Evolutionary conservation across 148 eudicot genomes (phyloP), one percentile per base, ranked within the genome.

Genomic region (Spergularia bocconei): DNA sequence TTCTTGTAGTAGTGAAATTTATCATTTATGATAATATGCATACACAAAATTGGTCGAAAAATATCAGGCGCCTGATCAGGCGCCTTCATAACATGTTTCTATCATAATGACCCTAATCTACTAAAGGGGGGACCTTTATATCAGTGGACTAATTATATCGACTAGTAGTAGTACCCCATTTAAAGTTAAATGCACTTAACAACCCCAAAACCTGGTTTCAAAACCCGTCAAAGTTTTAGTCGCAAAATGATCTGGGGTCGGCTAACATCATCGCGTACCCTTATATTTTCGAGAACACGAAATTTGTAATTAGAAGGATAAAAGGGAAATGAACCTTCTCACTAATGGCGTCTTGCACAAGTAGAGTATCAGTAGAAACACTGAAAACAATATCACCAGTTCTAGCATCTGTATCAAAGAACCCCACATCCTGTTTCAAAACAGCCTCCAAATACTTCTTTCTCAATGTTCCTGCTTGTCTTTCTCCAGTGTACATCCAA

Each of bases 311-410:
- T 62, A 68, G 48, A 68, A 75, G 69, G 41, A 53, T 17, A 64
- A 77, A 77, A 29, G n/a, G 58, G 25, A 25, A 53, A 48, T 44
- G 47, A 17, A 92, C 99, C 98, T 92, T 96, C 86, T 96, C 99
- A 75, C 99, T 96, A 71, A 96, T 96, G 79, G 99, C 99, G 84
- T 96, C 99, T 88, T 96, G 99, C 5, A 96, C 99, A 75, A 96
- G 99, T 16, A 96, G 93, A 19, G 99, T 96, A 71, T 96, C 99
- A 7, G 98, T 92, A 5, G 99, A 96, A 67, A 96, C 93, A 62
- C 95, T 92, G 72, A 92, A 96, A 63, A 96, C 99, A 77, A 96
- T 91, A 85, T 96, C 99, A 13, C 99, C 99, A 4, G 99, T 96
- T 61, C 98, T 87, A n/a, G 98, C 99, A 89, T 96, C 99, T 16